Evolutionary conservation across 1,139 yeast species (phyloP).

Genomic region (Saccharomyces hybrid): DNA sequence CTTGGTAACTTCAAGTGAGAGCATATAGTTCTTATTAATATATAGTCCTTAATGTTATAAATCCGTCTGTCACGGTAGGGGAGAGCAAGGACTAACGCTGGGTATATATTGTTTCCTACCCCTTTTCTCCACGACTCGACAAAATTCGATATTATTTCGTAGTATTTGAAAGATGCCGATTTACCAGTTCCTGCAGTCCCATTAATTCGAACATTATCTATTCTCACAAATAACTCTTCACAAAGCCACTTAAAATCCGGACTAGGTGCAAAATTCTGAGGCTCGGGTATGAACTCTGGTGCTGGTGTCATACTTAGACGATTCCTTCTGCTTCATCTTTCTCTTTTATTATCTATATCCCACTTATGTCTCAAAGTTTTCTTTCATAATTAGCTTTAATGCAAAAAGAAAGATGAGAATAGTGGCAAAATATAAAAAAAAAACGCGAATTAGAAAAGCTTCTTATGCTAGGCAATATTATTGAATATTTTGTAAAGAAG

Average conservation of each 20-base stretch:
- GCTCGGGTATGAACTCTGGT: conserved; percentile 3
- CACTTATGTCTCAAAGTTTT: background rate
- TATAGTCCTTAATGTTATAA: conserved; percentile 47
- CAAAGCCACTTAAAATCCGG: conserved; percentile 35
- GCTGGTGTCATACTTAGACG: background rate
- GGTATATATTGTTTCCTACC: conserved; percentile 65
- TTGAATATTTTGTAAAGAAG: too few species aligned
- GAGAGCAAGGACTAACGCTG: conserved; percentile 53
- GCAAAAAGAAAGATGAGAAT: too few species aligned
- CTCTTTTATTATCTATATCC: background rate
- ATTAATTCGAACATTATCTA: conserved; percentile 19
- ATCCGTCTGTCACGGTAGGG: conserved; percentile 54
- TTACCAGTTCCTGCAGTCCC: conserved; percentile 10
- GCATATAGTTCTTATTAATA: conserved; percentile 41
- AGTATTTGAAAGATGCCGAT: conserved; percentile 16
- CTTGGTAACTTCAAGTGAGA: conserved; percentile 43
- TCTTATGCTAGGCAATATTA: too few species aligned
- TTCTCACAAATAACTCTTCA: conserved; percentile 27
- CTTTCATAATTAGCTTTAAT: too few species aligned
- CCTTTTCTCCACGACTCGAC: conserved; percentile 52
- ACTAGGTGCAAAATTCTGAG: conserved; percentile 30
- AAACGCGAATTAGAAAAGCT: too few species aligned
- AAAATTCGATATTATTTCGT: conserved; percentile 35
- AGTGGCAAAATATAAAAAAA: too few species aligned
- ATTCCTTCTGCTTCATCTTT: background rate